Conservation (phyloP, 495 filamentous ascomycete genomes). For the Trichocladium antarcticum region DNA sequence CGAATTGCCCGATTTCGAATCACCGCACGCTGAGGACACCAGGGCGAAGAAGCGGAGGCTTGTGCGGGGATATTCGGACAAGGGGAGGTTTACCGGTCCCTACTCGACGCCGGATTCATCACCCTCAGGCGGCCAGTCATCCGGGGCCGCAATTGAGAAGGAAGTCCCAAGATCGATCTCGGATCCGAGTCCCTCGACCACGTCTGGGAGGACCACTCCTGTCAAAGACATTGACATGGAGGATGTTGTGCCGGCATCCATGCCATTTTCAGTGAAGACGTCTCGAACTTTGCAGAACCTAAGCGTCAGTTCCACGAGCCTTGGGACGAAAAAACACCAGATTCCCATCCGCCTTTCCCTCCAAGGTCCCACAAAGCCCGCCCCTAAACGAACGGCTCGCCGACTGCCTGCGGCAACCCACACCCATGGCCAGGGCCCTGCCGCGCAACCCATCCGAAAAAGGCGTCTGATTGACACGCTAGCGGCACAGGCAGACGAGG, state of each 20-base stretch:
- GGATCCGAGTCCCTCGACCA: background rate
- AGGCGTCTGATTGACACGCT: conserved; percentile 46
- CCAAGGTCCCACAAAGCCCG: conserved; percentile 4
- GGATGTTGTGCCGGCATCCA: conserved; percentile 8
- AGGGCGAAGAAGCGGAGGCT: conserved; percentile 23
- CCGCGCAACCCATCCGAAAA: conserved; percentile 22
- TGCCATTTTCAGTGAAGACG: conserved; percentile 25
- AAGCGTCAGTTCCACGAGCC: conserved; percentile 13
- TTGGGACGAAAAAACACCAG: conserved; percentile 16
- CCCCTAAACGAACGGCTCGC: conserved; percentile 8
- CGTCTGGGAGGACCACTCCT: conserved; percentile 13
- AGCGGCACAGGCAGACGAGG: conserved; percentile 31
- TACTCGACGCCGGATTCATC: conserved; percentile 26
- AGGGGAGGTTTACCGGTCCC: conserved; percentile 9
- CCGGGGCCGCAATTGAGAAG: background rate
- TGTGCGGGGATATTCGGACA: conserved; percentile 17
- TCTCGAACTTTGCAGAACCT: conserved; percentile 18
- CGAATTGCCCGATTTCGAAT: conserved; percentile 8
- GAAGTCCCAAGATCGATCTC: conserved; percentile 8
- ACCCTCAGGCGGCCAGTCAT: conserved; percentile 11
- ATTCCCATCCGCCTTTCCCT: conserved; percentile 33
- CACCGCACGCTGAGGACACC: conserved; percentile 9
- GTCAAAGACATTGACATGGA: conserved; percentile 19
- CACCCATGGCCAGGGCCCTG: background rate
- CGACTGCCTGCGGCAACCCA: background rate